Conservation (phyloP, 2,329 filamentous ascomycete genomes). For the Alternaria ethzedia region DNA sequence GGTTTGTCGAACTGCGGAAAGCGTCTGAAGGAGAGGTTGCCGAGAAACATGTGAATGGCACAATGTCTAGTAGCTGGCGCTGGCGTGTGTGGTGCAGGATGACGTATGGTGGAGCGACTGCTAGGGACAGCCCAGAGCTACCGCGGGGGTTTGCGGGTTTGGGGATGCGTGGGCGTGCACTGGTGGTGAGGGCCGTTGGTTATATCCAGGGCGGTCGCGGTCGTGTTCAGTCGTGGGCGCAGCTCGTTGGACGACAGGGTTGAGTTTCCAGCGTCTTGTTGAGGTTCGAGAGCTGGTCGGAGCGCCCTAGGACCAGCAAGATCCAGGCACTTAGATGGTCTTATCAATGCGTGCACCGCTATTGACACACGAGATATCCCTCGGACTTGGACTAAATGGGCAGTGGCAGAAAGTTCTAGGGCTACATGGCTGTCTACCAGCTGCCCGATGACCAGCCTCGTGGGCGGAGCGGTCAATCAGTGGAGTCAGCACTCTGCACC, state of each 20-base stretch:
- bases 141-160: constrained; percentile 10
- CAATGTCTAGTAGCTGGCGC: constrained; percentile 19
- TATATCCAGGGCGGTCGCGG: constrained; percentile 7
- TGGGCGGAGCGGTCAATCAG: constrained; percentile 12
- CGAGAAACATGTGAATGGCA: constrained; percentile 37
- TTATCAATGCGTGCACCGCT: constrained; percentile 20
- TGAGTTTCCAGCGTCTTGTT: constrained; percentile 32
- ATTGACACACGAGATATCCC: background rate
- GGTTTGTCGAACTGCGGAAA: constrained; percentile 36
- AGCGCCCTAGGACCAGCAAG: background rate
- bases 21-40: constrained; percentile 27
- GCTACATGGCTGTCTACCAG: constrained; percentile 8
- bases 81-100: constrained; percentile 28
- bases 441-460: constrained; percentile 14
- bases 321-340: constrained; percentile 17
- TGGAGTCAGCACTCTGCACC: constrained; percentile 21
- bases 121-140: constrained; percentile 11
- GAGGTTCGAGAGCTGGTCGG: constrained; percentile 3
- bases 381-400: constrained; percentile 1
- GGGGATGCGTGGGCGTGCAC: background rate
- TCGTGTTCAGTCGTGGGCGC: constrained; percentile 5
- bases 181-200: background rate
- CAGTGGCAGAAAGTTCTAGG: constrained; percentile 3
- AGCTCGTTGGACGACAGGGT: constrained; percentile 17
- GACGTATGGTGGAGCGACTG: constrained; percentile 30